Percentiles rank a stretch among this genome's conserved stretches.
Conservation (phyloP, 352 stramenopile genomes). For the Pythium aquatile region DNA sequence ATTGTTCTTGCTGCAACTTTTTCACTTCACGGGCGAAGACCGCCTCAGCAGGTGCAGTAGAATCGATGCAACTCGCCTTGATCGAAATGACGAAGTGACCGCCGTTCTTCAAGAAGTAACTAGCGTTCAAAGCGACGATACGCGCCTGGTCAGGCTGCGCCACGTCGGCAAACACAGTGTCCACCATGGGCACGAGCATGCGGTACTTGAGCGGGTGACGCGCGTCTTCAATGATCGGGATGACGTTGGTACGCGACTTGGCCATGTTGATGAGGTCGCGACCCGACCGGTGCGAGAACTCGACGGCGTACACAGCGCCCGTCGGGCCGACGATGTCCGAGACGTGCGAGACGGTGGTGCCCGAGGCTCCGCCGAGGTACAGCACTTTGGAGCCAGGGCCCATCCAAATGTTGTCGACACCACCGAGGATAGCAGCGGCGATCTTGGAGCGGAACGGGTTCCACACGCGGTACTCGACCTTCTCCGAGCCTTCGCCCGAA, state of each 20-base stretch:
- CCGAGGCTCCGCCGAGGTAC: conserved; percentile 97
- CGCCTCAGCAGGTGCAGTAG: conserved; percentile 96
- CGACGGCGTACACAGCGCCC: conserved; percentile 97
- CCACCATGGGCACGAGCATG: conserved; percentile 99
- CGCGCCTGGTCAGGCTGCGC: conserved; percentile 99
- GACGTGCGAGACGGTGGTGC: conserved; percentile 98
- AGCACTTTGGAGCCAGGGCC: conserved; percentile 96
- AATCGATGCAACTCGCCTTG: conserved; percentile 99
- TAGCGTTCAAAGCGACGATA: conserved; percentile 98
- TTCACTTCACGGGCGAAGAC: conserved; percentile 97
- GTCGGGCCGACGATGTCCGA: conserved; percentile 98
- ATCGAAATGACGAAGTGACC: conserved; percentile 99
- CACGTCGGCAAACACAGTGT: conserved; percentile 98
- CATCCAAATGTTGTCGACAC: conserved; percentile 99
- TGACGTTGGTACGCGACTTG: conserved; percentile 98
- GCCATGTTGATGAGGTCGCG: conserved; percentile 99
- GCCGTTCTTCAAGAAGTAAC: conserved; percentile 98
- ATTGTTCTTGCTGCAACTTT: conserved; percentile 98
- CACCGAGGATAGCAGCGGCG: conserved; percentile 97
- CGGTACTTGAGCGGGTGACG: conserved; percentile 97
- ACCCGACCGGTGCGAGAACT: conserved; percentile 98
- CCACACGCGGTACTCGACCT: conserved; percentile 99
- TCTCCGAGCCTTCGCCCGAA: conserved; percentile 87
- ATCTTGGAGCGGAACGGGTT: conserved; percentile 99
- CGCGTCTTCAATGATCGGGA: conserved; percentile 99